Evolutionary conservation across 805 yeast species (phyloP).

Genomic region (Wickerhamomyces sydowiorum): DNA sequence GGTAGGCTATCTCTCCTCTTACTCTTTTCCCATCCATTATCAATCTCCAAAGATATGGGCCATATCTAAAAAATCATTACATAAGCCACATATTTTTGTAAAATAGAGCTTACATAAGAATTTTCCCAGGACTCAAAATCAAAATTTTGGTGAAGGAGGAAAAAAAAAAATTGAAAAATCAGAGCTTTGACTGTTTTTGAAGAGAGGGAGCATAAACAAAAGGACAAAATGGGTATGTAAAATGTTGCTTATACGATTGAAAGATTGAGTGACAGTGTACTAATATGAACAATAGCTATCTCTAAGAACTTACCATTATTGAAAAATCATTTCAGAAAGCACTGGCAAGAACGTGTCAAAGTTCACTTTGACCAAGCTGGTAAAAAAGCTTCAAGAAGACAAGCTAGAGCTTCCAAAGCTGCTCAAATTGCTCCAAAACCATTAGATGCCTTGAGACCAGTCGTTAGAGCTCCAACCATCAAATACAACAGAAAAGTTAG

Average conservation of each 20-base stretch:
- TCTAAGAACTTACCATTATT: constrained; percentile 97
- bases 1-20: too few species aligned
- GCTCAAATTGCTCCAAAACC: constrained; percentile 97
- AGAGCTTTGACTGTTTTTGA: background rate
- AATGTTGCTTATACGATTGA: too few species aligned
- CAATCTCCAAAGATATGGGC: too few species aligned
- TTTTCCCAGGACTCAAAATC: background rate
- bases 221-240: constrained; percentile 3
- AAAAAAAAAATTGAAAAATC: background rate
- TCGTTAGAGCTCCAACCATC: constrained; percentile 98
- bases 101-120: too few species aligned
- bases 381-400: constrained; percentile 96
- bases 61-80: too few species aligned
- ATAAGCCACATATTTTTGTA: too few species aligned
- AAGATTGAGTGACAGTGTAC: background rate
- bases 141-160: background rate
- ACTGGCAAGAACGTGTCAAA: constrained; percentile 99
- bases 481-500: constrained; percentile 99
- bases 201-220: background rate
- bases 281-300: constrained; percentile 62
- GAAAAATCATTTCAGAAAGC: constrained; percentile 99
- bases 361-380: constrained; percentile 99
- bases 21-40: too few species aligned
- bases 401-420: constrained; percentile 89
- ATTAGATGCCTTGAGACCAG: constrained; percentile 91